Conservation (phyloP, 2,329 filamentous ascomycete species). For the Pseudocercospora cruenta region DNA sequence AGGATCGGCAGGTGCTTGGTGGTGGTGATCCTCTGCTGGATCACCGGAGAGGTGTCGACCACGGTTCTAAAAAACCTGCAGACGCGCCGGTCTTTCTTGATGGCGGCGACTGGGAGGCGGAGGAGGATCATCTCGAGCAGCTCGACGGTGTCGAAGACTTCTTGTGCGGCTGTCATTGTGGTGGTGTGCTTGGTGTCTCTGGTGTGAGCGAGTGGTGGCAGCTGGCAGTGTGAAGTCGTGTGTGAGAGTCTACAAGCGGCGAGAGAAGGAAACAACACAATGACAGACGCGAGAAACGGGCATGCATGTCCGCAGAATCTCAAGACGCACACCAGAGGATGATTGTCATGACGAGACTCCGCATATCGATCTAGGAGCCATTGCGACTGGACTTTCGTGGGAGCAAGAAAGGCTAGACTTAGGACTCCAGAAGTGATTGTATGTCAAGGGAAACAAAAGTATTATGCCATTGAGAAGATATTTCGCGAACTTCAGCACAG, state of each 20-base stretch:
- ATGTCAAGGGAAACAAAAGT: background rate
- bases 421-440: background rate
- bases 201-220: background rate
- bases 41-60: background rate
- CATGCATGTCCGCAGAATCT: background rate
- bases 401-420: background rate
- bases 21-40: background rate
- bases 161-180: background rate
- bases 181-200: background rate
- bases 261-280: background rate
- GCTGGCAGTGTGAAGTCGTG: background rate
- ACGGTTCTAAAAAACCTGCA: background rate
- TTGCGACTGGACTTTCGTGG: background rate
- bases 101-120: background rate
- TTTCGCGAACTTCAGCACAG: background rate
- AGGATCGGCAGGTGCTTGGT: background rate
- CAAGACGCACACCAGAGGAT: background rate
- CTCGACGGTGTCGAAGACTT: background rate
- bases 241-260: background rate
- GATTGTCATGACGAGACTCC: background rate
- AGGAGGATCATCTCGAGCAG: background rate
- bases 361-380: background rate
- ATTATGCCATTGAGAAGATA: background rate
- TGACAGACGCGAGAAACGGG: background rate
- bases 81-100: background rate